Evolutionary conservation across 257 asterid species (phyloP).

Genomic region (Gynochthodes officinalis): DNA sequence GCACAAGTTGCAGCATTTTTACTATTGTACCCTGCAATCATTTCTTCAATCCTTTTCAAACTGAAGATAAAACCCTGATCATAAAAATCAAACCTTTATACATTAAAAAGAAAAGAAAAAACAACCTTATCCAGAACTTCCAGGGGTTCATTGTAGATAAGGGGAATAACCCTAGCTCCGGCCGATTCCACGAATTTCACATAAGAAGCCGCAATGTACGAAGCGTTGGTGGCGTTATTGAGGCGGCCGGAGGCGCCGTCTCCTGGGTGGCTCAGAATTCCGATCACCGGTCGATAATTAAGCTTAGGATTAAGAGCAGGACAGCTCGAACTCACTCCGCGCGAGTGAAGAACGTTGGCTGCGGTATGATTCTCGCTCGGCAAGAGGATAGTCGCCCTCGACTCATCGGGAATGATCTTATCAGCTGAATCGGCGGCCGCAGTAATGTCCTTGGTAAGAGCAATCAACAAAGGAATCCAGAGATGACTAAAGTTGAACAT

Average conservation of each 20-base stretch:
- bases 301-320: slow-evolving; percentile 52
- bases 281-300: slow-evolving; percentile 79
- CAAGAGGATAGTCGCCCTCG: slow-evolving; percentile 30
- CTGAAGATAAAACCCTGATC: neutral
- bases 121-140: slow-evolving; percentile 51
- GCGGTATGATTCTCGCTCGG: slow-evolving; percentile 34
- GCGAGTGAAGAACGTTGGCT: neutral
- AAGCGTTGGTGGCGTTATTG: slow-evolving; percentile 51
- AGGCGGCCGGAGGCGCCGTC: slow-evolving; percentile 89
- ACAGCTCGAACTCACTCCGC: slow-evolving; percentile 32
- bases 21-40: too few species aligned
- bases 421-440: slow-evolving; percentile 21
- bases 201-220: slow-evolving; percentile 88
- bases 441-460: slow-evolving; percentile 41
- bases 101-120: neutral
- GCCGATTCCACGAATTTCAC: slow-evolving; percentile 88
- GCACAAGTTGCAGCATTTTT: neutral
- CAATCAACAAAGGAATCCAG: slow-evolving; percentile 50
- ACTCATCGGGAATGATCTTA: slow-evolving; percentile 1
- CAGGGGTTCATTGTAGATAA: slow-evolving; percentile 66
- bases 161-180: slow-evolving; percentile 93
- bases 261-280: slow-evolving; percentile 82
- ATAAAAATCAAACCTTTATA: neutral
- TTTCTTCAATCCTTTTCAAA: neutral
- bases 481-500: slow-evolving; percentile 33